These are phyloP conservation scores for Mangifera indica DNA, from an alignment of 345 rosid genomes.

Conservation along the genomic window DNA sequence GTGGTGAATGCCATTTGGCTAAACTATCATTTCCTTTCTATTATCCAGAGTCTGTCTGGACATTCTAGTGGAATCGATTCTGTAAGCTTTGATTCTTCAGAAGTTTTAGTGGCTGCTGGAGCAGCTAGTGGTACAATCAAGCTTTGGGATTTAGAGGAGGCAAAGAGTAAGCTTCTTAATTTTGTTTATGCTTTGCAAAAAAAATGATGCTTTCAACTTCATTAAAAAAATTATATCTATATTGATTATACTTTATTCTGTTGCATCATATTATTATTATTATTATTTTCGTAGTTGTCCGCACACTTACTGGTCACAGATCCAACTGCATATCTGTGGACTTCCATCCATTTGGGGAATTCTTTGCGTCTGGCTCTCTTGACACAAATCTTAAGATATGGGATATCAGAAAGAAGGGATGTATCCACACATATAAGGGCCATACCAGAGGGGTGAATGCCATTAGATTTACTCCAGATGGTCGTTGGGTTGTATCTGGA, in stretches of 20 bases:
- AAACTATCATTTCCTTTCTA: not conserved
- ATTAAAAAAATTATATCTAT: not conserved
- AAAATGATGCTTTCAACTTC: not conserved
- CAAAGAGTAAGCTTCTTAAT: slow-evolving; percentile 69
- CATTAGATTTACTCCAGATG: slow-evolving; percentile 97
- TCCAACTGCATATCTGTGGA: slow-evolving; percentile 96
- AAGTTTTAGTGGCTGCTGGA: slow-evolving; percentile 93
- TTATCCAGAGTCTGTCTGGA: slow-evolving; percentile 86
- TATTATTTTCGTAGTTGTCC: slow-evolving; percentile 67
- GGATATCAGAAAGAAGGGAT: slow-evolving; percentile 96
- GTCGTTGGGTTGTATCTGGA: slow-evolving; percentile 99
- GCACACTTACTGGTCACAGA: slow-evolving; percentile 92
- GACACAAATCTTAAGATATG: slow-evolving; percentile 99
- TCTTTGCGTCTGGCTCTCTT: slow-evolving; percentile 96
- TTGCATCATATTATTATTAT: slow-evolving; percentile 15
- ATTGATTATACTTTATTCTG: slow-evolving; percentile 9
- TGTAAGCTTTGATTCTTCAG: slow-evolving; percentile 92
- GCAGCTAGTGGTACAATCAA: slow-evolving; percentile 97
- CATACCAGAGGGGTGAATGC: slow-evolving; percentile 97
- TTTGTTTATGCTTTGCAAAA: too few relatives aligned
- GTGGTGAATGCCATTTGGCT: not conserved
- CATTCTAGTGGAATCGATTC: slow-evolving; percentile 96
- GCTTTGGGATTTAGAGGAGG: slow-evolving; percentile 99
- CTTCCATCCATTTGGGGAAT: slow-evolving; percentile 98
- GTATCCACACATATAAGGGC: slow-evolving; percentile 98